Evolutionary conservation across 2,329 filamentous ascomycete genomes (phyloP), one percentile per base, ranked within the genome.

Genomic region (Stylonectria norvegica): DNA sequence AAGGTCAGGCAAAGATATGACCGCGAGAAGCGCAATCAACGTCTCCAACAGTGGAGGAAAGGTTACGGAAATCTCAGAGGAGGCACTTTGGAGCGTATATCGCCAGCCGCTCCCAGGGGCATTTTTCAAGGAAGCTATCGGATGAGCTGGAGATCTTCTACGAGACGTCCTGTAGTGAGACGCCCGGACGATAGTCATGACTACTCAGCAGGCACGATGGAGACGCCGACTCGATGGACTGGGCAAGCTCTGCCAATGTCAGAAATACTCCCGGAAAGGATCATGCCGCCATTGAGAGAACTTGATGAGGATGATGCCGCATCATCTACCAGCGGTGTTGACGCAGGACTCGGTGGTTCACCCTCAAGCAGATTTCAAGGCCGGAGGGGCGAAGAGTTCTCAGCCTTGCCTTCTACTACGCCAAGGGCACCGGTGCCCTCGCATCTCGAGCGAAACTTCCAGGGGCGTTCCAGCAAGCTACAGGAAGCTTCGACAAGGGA

Each of bases 181-280:
- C 55, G 56, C 28, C 46, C 48, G 5, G 49, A 55, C 16, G 45
- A 47, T 18, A 42, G 40, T 7, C 49, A 45, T 14, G 53, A 56
- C 25, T 47, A 51, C 22, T 33, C 47, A 1, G 40, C 43, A 15
- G 56, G 47, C 32, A 41, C 53, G 5, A 40, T 67, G 11, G 64
- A 66, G 34, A 74, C 71, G 6, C 71, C 71, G 2, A 73, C 69
- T n/a, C 68, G 68, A 35, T 67, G 69, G 63, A 71, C 68, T 3
- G 67, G 72, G 4, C 58, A 65, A 36, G 58, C 65, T 5, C 58
- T 65, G 20, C 60, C 66, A 5, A 60, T 67, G 44, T 55, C 62
- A 5, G 64, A 61, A 20, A 50, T 55, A 3, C 27, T 59, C 16
- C 45, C 53, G 8, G 38, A 56, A 16, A 55, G 53, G 18, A 50